Evolutionary conservation across 257 asterid genomes (phyloP).

Genomic region (Solanum clarkiae): DNA sequence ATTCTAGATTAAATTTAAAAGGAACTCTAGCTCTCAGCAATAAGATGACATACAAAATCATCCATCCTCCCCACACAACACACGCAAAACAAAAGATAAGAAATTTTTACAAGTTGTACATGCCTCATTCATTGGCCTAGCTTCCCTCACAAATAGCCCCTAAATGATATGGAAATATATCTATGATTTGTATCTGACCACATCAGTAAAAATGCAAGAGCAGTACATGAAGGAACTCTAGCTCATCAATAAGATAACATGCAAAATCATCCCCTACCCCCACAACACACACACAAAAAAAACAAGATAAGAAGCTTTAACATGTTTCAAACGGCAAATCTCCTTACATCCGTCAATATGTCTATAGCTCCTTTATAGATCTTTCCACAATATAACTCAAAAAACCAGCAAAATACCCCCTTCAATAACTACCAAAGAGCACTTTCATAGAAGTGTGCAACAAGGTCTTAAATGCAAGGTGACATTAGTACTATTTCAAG

Average conservation of each 20-base stretch:
- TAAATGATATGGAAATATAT: constrained; percentile 15
- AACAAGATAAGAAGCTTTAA: not conserved
- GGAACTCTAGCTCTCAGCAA: not conserved
- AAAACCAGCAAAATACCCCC: not conserved
- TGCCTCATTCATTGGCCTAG: constrained; percentile 26
- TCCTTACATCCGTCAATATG: not conserved
- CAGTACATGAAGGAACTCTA: not conserved
- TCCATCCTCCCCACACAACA: not conserved
- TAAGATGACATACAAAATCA: not conserved
- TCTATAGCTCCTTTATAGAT: not conserved
- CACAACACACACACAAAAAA: not conserved
- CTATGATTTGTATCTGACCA: not conserved
- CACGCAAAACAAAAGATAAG: not conserved
- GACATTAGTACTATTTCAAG: not conserved
- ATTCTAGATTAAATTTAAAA: not conserved
- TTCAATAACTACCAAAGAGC: not conserved
- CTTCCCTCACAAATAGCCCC: constrained; percentile 51
- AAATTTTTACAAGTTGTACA: not conserved
- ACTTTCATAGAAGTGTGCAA: not conserved
- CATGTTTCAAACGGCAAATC: not conserved
- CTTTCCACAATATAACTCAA: not conserved
- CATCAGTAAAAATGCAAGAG: not conserved
- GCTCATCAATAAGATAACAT: not conserved
- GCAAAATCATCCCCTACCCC: not conserved
- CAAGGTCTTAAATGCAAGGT: not conserved